These are phyloP conservation scores for Lasiodiplodia sp. DNA, from an alignment of 2,329 filamentous ascomycete genomes.

Conservation along the genomic window DNA sequence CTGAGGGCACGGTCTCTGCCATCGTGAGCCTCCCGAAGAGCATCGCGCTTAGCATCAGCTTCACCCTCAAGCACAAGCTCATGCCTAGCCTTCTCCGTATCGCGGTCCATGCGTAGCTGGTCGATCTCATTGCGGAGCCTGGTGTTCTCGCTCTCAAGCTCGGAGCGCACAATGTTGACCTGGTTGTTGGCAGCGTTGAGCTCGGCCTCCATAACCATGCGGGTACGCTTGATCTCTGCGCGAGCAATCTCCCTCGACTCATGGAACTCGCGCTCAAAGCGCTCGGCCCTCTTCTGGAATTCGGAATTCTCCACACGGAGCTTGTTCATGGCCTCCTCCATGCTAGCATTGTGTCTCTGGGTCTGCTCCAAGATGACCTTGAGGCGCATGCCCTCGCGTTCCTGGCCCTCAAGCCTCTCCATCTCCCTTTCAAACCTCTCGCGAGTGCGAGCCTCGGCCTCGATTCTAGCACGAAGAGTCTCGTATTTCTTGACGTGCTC, in stretches of 20 bases:
- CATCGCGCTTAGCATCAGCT: slow-evolving; percentile 70
- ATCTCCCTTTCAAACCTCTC: slow-evolving; percentile 56
- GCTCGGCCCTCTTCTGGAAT: slow-evolving; percentile 72
- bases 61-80: slow-evolving; percentile 87
- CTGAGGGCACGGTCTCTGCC: slow-evolving; percentile 62
- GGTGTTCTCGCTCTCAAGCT: slow-evolving; percentile 80
- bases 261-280: slow-evolving; percentile 81
- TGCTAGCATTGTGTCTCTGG: slow-evolving; percentile 66
- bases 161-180: slow-evolving; percentile 81
- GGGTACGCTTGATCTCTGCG: slow-evolving; percentile 81
- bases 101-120: slow-evolving; percentile 77
- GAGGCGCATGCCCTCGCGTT: slow-evolving; percentile 78
- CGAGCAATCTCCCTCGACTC: slow-evolving; percentile 82
- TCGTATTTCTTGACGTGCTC: slow-evolving; percentile 63
- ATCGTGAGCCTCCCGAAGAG: slow-evolving; percentile 62
- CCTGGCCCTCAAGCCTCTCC: slow-evolving; percentile 59
- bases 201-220: slow-evolving; percentile 79
- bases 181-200: slow-evolving; percentile 85
- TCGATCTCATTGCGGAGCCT: slow-evolving; percentile 79
- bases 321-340: slow-evolving; percentile 64
- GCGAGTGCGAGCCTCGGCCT: slow-evolving; percentile 52
- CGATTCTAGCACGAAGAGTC: slow-evolving; percentile 61
- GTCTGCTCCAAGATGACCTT: slow-evolving; percentile 74
- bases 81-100: slow-evolving; percentile 80
- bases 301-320: slow-evolving; percentile 72